Conservation (phyloP, 345 rosid species). For the Chamaenerion angustifolium region DNA sequence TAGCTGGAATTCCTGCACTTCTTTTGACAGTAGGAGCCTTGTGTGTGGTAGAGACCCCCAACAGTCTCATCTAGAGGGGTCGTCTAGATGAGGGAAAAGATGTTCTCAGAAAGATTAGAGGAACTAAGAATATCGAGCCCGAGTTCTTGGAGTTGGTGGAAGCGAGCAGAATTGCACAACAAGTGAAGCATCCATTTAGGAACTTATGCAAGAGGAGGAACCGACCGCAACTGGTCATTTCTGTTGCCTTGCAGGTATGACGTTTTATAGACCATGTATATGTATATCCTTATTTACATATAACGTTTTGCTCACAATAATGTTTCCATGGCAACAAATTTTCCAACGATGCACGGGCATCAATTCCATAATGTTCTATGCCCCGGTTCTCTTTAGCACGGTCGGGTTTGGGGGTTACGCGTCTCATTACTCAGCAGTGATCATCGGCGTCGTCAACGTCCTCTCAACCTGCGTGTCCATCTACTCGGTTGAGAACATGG, state of each 20-base stretch:
- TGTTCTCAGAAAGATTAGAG: conserved; percentile 63
- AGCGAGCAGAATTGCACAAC: conserved; percentile 71
- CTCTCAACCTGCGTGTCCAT: conserved; percentile 68
- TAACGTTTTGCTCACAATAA: no score
- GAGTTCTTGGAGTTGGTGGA: conserved; percentile 84
- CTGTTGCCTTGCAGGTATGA: conserved; percentile 80
- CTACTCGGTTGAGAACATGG: conserved; percentile 62
- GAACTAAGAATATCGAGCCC: conserved; percentile 60
- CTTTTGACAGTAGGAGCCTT: conserved; percentile 73
- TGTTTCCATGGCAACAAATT: conserved; percentile 24
- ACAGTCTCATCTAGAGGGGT: conserved; percentile 86
- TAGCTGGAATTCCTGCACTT: conserved; percentile 86
- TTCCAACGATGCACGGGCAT: conserved; percentile 95
- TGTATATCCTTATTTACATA: no score
- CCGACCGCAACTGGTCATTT: conserved; percentile 70
- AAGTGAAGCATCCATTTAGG: conserved; percentile 82
- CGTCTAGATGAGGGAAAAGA: conserved; percentile 70
- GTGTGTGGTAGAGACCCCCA: conserved; percentile 74
- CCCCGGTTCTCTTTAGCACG: conserved; percentile 78
- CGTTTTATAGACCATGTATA: no score
- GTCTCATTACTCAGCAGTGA: conserved; percentile 80
- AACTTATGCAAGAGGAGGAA: conserved; percentile 64
- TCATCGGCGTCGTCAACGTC: conserved; percentile 84
- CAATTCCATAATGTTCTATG: conserved; percentile 96
- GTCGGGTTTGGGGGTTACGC: conserved; percentile 70